Evolutionary conservation across 257 asterid genomes (phyloP).

Genomic region (Haberlea rhodopensis): DNA sequence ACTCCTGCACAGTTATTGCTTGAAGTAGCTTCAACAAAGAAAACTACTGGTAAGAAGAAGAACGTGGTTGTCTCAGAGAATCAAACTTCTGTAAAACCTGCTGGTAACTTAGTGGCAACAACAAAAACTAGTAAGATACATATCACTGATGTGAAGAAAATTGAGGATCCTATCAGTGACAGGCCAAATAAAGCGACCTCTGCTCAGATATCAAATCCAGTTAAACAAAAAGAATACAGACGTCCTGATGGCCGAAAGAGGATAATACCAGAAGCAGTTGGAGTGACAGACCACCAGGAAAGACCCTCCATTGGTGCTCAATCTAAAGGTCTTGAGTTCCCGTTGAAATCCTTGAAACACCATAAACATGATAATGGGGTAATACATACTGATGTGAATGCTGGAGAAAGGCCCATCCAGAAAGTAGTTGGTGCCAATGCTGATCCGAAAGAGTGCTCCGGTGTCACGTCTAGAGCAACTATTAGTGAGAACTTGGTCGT

Average conservation of each 20-base stretch:
- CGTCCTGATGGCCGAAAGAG: conserved; percentile 99
- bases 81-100: conserved; percentile 48
- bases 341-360: conserved; percentile 38
- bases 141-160: conserved; percentile 51
- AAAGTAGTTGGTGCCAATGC: conserved; percentile 46
- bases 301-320: conserved; percentile 40
- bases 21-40: conserved; percentile 79
- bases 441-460: conserved; percentile 54
- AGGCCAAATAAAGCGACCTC: conserved; percentile 46
- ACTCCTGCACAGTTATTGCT: conserved; percentile 87
- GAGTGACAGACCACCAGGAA: conserved; percentile 57
- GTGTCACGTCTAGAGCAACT: conserved; percentile 79
- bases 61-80: conserved; percentile 34
- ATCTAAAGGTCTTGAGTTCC: conserved; percentile 49
- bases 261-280: conserved; percentile 99
- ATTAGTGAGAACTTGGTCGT: conserved; percentile 77
- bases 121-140: conserved; percentile 38
- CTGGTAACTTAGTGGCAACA: conserved; percentile 36
- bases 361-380: conserved; percentile 44
- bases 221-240: conserved; percentile 88
- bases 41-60: conserved; percentile 44
- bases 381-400: conserved; percentile 34
- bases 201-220: conserved; percentile 69
- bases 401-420: conserved; percentile 49
- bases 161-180: conserved; percentile 43